phyloP scores from a whole-genome alignment of 2,329 filamentous ascomycete species.

The Nemania serpens region DNA sequence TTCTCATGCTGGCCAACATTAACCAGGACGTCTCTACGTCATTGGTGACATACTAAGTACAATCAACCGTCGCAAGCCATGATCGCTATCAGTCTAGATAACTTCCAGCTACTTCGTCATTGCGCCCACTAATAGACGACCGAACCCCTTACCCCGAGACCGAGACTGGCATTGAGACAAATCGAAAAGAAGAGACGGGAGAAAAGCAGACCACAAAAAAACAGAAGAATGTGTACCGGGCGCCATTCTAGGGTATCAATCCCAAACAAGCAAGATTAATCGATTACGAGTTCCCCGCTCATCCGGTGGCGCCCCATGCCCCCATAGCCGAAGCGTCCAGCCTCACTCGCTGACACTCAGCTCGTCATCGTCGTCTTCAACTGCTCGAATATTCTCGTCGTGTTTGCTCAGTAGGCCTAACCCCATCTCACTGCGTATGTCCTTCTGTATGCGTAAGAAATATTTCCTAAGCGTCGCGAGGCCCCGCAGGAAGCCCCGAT shows the following conservation, averaged over 20 bases:
- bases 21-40: not conserved
- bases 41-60: not conserved
- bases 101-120: not conserved
- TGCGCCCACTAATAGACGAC: conserved; percentile 17
- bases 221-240: conserved; percentile 17
- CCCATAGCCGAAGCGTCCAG: no score
- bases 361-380: conserved; percentile 36
- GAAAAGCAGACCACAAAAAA: conserved; percentile 7
- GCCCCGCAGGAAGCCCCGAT: conserved; percentile 87
- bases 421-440: conserved; percentile 64
- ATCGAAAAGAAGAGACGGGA: conserved; percentile 2
- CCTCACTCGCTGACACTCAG: conserved; percentile 37
- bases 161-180: not conserved
- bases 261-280: conserved; percentile 25
- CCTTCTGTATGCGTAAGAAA: conserved; percentile 84
- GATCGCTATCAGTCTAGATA: not conserved
- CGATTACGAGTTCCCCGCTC: conserved; percentile 13
- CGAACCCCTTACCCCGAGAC: conserved; percentile 8
- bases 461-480: conserved; percentile 79
- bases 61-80: conserved; percentile 1
- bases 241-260: conserved; percentile 36
- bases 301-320: not conserved
- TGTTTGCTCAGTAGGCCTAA: conserved; percentile 38
- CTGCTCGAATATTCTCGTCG: conserved; percentile 28
- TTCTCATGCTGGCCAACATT: not conserved